Base-by-base conservation (phyloP, 2,329 filamentous ascomycete genomes). In the Diplodia sapinea region DNA sequence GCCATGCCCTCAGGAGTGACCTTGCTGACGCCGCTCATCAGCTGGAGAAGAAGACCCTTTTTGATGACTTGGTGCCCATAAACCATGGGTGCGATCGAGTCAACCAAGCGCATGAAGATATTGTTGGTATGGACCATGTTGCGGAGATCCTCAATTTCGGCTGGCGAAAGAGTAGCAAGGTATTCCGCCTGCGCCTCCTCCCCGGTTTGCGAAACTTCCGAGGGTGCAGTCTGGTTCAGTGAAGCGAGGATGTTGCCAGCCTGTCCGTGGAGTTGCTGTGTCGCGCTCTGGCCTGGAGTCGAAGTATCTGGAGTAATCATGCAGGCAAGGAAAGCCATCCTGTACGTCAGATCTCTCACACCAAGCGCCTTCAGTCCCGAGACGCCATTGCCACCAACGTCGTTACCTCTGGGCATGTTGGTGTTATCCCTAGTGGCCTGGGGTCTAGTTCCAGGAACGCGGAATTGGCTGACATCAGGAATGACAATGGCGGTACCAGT, bases 31-130 rank as follows among this genome's bases (percentile, higher is more conserved):
- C 95, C 95, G n/a, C 93, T 92, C 87, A 99, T 93, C 56, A 99
- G 85, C 79, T 99, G 95, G 51, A 99, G 85, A 8, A 99, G 86
- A 29, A 99, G 84, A 36, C 95, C 95, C 80, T 99, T 99, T 82
- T 99, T 99, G 75, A 99, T 94, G 68, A 97, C 93, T 70, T 95
- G 93, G 77, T 99, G 95, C 15, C 95, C 95, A 74, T 97, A 99
- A 3, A 99, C 94, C 86, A 94, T 99, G 1, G 95, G 95, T 1
- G 95, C 95, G 56, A 99, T 89, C 0, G 94, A 97, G 74, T 96
- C 92, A 43, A 99, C 93, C 11, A 99, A 84, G 31, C 94, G 89
- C 73, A 92, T 90, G 82, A 97, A 99, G 72, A 98, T 97, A 77
- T 97, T 94, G 70, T 96, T 93, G 67, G 91, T 93, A 79, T 98